These are phyloP conservation scores for Pseudogymnoascus sp. DNA, from an alignment of 2,329 filamentous ascomycete genomes.

Conservation along the genomic window DNA sequence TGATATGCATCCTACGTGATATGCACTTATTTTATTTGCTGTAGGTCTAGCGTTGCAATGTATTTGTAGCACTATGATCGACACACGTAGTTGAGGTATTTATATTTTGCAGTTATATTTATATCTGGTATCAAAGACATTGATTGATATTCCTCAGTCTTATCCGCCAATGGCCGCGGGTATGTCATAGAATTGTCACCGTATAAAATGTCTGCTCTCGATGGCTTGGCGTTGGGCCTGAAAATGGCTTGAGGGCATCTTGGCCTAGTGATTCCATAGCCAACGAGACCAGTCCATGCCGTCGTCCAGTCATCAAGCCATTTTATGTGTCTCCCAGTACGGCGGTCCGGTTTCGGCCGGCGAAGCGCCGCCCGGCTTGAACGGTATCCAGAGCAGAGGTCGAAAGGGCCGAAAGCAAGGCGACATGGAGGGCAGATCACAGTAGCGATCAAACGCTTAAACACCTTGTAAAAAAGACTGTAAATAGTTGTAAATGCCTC, in stretches of 20 bases:
- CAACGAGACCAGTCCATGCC: background rate
- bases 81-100: too few species aligned
- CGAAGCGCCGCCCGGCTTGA: background rate
- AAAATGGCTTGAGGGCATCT: background rate
- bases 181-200: slow-evolving; percentile 3
- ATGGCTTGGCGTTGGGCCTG: background rate
- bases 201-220: background rate
- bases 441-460: background rate
- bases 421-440: background rate
- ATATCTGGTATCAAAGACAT: background rate
- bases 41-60: too few species aligned
- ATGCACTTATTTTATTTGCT: too few species aligned
- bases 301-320: background rate
- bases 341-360: background rate
- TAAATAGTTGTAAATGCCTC: background rate
- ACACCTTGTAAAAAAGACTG: background rate
- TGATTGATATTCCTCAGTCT: background rate
- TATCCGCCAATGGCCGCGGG: background rate
- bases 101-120: background rate
- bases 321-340: background rate
- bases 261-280: background rate
- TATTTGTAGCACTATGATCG: too few species aligned
- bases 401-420: background rate
- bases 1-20: too few species aligned
- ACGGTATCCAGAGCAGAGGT: background rate